Evolutionary conservation across 2,329 filamentous ascomycete species (phyloP).

Genomic region (Penicillium sp.): DNA sequence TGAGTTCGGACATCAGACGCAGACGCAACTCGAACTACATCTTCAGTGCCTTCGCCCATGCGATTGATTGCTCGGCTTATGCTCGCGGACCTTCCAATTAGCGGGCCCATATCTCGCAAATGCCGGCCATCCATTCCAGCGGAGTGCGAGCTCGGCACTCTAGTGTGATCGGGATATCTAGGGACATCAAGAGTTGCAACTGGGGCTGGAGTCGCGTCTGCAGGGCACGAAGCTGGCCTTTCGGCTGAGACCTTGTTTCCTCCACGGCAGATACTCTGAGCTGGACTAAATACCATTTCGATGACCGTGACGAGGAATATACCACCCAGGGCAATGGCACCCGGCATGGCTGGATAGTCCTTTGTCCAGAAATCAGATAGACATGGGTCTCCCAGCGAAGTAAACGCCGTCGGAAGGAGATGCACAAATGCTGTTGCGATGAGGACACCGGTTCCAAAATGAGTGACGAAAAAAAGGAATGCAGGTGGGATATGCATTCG

Average conservation of each 20-base stretch:
- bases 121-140: conserved; percentile 16
- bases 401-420: conserved; percentile 65
- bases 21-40: conserved; percentile 23
- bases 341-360: conserved; percentile 48
- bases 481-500: conserved; percentile 55
- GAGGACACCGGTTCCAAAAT: conserved; percentile 80
- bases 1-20: conserved; percentile 16
- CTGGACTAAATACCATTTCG: conserved; percentile 54
- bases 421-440: conserved; percentile 84
- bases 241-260: conserved; percentile 1
- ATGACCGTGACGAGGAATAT: conserved; percentile 51
- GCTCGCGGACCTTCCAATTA: conserved; percentile 28
- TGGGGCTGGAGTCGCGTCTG: neutral
- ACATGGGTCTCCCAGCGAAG: conserved; percentile 50
- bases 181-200: neutral
- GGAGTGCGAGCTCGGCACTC: neutral
- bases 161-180: neutral
- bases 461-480: conserved; percentile 52
- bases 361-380: conserved; percentile 46
- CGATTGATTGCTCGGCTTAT: conserved; percentile 30
- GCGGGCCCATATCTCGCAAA: conserved; percentile 27
- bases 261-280: conserved; percentile 28
- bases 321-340: conserved; percentile 46
- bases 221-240: neutral
- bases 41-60: conserved; percentile 25